These are phyloP conservation scores for Rhinocladiella similis DNA, from an alignment of 2,329 filamentous ascomycete genomes.

Conservation along the genomic window DNA sequence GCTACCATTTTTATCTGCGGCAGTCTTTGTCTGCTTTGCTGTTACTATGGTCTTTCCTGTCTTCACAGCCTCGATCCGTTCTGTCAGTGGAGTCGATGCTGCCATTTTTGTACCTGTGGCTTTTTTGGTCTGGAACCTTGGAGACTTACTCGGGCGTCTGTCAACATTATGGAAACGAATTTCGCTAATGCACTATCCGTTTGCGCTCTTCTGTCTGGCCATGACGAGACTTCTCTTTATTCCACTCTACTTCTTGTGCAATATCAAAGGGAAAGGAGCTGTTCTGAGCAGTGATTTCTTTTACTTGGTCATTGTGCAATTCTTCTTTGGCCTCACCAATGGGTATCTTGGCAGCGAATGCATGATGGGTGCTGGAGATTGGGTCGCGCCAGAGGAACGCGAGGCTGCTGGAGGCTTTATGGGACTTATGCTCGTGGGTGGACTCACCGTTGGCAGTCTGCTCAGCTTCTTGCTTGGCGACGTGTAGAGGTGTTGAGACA, in stretches of 20 bases:
- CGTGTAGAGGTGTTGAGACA: conserved; percentile 17
- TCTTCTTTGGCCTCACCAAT: conserved; percentile 80
- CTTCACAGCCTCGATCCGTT: conserved; percentile 71
- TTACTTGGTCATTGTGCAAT: conserved; percentile 80
- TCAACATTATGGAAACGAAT: conserved; percentile 60
- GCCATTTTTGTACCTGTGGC: conserved; percentile 83
- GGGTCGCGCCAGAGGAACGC: conserved; percentile 77
- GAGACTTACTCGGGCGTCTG: conserved; percentile 78
- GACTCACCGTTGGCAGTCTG: conserved; percentile 81
- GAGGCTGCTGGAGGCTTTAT: conserved; percentile 93
- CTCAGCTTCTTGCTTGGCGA: conserved; percentile 74
- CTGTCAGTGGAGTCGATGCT: conserved; percentile 59
- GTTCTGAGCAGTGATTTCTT: conserved; percentile 78
- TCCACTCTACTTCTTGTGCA: conserved; percentile 87
- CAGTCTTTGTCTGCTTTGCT: conserved; percentile 77
- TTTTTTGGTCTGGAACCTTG: conserved; percentile 91
- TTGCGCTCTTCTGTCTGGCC: conserved; percentile 66
- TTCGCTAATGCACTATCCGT: conserved; percentile 62
- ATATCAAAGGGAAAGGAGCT: conserved; percentile 75
- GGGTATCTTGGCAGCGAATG: conserved; percentile 83
- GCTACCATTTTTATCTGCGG: conserved; percentile 73
- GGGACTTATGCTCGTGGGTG: conserved; percentile 83
- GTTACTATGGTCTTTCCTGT: conserved; percentile 95
- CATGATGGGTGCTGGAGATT: conserved; percentile 87
- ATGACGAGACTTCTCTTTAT: conserved; percentile 69